Evolutionary conservation across 2,329 filamentous ascomycete genomes (phyloP).

Genomic region (Alternaria incomplexa): DNA sequence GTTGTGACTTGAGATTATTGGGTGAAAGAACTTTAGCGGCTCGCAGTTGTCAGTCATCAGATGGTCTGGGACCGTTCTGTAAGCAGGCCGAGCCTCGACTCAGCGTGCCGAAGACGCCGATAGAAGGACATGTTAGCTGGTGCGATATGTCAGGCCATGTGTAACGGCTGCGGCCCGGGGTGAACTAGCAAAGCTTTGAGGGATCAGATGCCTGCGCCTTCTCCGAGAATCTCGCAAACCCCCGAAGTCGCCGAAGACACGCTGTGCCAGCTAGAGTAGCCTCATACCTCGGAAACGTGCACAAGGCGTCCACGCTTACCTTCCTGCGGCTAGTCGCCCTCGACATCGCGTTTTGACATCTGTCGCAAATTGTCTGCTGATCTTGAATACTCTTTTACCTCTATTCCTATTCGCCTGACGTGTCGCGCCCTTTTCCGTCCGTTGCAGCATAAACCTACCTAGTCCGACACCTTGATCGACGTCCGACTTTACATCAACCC

Average conservation of each 20-base stretch:
- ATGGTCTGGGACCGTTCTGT: constrained; percentile 7
- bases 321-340: constrained; percentile 27
- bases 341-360: constrained; percentile 29
- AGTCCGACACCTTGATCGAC: background rate
- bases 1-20: background rate
- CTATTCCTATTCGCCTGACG: constrained; percentile 12
- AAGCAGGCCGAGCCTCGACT: constrained; percentile 17
- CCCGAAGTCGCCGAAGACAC: constrained; percentile 5
- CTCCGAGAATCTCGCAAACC: constrained; percentile 6
- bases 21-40: background rate
- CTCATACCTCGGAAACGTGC: constrained; percentile 1
- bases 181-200: constrained; percentile 5
- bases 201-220: background rate
- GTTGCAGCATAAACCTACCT: constrained; percentile 1
- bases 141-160: constrained; percentile 1
- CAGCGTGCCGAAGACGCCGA: constrained; percentile 24
- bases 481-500: background rate
- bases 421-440: background rate
- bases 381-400: constrained; percentile 15
- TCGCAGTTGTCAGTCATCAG: background rate
- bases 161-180: constrained; percentile 14
- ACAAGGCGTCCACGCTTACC: constrained; percentile 11
- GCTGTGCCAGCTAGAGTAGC: constrained; percentile 1
- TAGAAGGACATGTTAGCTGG: constrained; percentile 11
- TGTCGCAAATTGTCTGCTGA: constrained; percentile 42